Evolutionary conservation across 495 filamentous ascomycete species (phyloP).

Genomic region (Neurospora sp.): DNA sequence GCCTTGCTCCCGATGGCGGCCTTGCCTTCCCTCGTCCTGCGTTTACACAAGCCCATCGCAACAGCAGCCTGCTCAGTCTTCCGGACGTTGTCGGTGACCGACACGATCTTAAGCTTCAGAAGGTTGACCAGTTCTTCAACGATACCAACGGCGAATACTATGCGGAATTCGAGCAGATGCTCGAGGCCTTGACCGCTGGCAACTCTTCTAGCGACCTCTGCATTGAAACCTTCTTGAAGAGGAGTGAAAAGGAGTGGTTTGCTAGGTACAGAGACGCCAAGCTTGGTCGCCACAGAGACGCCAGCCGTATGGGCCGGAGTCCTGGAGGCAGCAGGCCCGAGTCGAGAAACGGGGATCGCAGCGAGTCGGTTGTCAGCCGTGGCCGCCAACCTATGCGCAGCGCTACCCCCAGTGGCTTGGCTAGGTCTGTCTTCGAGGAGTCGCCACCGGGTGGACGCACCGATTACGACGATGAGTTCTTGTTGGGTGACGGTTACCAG

Average conservation of each 20-base stretch:
- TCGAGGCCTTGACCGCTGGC: conserved; percentile 40
- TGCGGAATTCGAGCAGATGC: conserved; percentile 45
- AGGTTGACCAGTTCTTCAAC: conserved; percentile 60
- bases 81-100: conserved; percentile 51
- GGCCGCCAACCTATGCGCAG: conserved; percentile 23
- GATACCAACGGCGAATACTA: conserved; percentile 51
- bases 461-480: conserved; percentile 40
- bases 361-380: conserved; percentile 21
- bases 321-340: conserved; percentile 12
- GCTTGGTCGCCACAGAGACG: conserved; percentile 32
- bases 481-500: conserved; percentile 53
- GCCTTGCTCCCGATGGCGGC: conserved; percentile 13
- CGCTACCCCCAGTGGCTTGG: conserved; percentile 20
- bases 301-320: conserved; percentile 9
- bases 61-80: conserved; percentile 35
- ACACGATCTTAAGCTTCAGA: conserved; percentile 53
- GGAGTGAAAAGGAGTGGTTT: conserved; percentile 58
- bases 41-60: conserved; percentile 17
- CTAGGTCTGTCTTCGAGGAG: conserved; percentile 20
- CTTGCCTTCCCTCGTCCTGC: conserved; percentile 21
- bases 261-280: conserved; percentile 46
- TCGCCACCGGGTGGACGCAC: conserved; percentile 11
- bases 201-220: conserved; percentile 47
- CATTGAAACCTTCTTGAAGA: conserved; percentile 52
- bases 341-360: conserved; percentile 15